phyloP scores from a whole-genome alignment of 768 basidiomycete genomes.

The Lactarius sp. region DNA sequence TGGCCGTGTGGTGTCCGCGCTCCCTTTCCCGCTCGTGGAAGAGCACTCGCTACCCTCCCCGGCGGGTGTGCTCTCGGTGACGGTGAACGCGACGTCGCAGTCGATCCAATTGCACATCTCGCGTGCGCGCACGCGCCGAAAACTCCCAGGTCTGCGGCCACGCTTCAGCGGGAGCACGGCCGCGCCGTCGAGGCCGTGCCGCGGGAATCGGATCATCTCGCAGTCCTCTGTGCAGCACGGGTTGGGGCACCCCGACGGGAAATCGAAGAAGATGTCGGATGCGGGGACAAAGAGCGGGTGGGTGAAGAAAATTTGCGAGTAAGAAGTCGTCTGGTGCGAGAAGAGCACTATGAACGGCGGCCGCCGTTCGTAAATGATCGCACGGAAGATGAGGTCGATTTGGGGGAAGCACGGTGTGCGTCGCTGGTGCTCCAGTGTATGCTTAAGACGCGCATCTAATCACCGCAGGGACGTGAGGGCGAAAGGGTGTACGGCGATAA shows the following conservation, averaged over 20 bases:
- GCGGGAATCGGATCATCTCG: slow-evolving; percentile 76
- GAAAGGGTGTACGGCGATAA: background rate
- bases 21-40: slow-evolving; percentile 26
- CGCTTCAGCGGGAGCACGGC: slow-evolving; percentile 58
- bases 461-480: slow-evolving; percentile 6
- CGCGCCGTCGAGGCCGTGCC: slow-evolving; percentile 56
- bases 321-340: slow-evolving; percentile 75
- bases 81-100: slow-evolving; percentile 57
- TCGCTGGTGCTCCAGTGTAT: slow-evolving; percentile 60
- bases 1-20: slow-evolving; percentile 11
- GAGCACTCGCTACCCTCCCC: slow-evolving; percentile 31
- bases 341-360: slow-evolving; percentile 75
- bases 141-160: slow-evolving; percentile 39
- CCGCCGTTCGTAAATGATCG: slow-evolving; percentile 68
- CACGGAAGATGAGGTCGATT: slow-evolving; percentile 72
- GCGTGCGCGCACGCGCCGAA: slow-evolving; percentile 43
- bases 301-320: slow-evolving; percentile 79
- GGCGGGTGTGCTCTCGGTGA: slow-evolving; percentile 48
- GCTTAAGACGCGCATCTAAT: slow-evolving; percentile 60
- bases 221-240: slow-evolving; percentile 77
- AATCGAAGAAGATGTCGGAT: slow-evolving; percentile 68
- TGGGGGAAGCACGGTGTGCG: slow-evolving; percentile 80
- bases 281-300: slow-evolving; percentile 65
- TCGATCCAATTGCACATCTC: slow-evolving; percentile 86
- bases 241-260: slow-evolving; percentile 75